Base-by-base conservation (phyloP, 208 protist genomes). In the Herpetomonas tarakana region DNA sequence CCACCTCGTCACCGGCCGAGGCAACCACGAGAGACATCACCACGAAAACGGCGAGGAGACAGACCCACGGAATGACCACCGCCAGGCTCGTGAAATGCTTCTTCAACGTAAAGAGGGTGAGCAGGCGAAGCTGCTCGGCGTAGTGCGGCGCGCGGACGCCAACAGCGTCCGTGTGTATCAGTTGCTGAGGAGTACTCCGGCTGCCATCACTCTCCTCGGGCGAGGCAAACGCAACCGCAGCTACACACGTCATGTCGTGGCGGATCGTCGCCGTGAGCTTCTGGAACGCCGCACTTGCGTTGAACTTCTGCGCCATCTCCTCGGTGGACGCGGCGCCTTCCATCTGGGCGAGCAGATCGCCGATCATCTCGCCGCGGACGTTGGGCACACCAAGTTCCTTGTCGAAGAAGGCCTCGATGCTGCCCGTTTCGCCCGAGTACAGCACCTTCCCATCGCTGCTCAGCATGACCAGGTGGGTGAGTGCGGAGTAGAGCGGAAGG, bases 381-480 rank as follows among this genome's bases (percentile, higher is more conserved):
- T 71, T 35, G 30, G 66, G 54, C 46, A 74, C 65, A 12, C 62
- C 62, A 1, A 65, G 29, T 28, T 78, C 61, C 4, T 55, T 52
- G 14, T 66, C 64, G 12, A 86, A 47, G 51, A 86, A 86, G 3
- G 54, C 22, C 60, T 79, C 65, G 22, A 81, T 39, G 18, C 56
- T 52, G 19, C 26, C 27, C 31, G 58, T 69, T 35, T 14, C 16
- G 0, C 79, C 79, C 2, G 74, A 79, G 54, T 71, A 86, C 49
- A 86, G 62, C 0, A 71, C 54, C 0, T 68, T 46, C n/a, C 79
- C 79, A 0, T 59, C 62, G 0, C 60, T 28, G 52, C 53, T 65
- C 11, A 86, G 71, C 56, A 86, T 50, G n/a, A 75, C 60, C 16
- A 86, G 52, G 62, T 60, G 56, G 31, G 59, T 62, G 31, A 78